Percentiles rank a stretch among this genome's conserved stretches.
Evolutionary conservation across 169 alveolate genomes (phyloP).

Genomic region (Plasmodium chabaudi): DNA sequence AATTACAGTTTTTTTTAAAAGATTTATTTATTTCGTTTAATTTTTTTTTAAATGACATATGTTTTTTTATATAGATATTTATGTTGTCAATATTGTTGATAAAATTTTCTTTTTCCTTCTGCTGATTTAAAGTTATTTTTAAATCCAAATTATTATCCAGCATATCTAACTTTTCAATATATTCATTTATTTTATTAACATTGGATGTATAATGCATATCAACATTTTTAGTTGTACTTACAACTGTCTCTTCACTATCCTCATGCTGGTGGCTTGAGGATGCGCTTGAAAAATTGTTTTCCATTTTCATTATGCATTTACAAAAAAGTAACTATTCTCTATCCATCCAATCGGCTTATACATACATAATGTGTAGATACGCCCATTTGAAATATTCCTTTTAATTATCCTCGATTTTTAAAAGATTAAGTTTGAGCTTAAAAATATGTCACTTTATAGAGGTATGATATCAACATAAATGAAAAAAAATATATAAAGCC

Average conservation of each 20-base stretch:
- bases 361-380: too few species aligned
- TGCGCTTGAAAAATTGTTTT: neutral
- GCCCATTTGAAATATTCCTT: too few species aligned
- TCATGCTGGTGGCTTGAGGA: slow-evolving; percentile 19
- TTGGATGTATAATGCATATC: neutral
- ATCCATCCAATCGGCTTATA: too few species aligned
- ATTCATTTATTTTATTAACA: slow-evolving; percentile 19
- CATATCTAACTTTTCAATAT: slow-evolving; percentile 56
- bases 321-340: too few species aligned
- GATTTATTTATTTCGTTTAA: slow-evolving; percentile 36
- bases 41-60: slow-evolving; percentile 28
- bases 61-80: slow-evolving; percentile 61
- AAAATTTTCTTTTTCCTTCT: slow-evolving; percentile 56
- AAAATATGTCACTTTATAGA: too few species aligned
- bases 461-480: too few species aligned
- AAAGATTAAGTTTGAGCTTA: too few species aligned
- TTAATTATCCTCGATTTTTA: too few species aligned
- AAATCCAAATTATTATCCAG: slow-evolving; percentile 34
- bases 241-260: neutral
- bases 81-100: slow-evolving; percentile 52
- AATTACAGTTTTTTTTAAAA: slow-evolving; percentile 65
- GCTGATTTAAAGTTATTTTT: slow-evolving; percentile 51
- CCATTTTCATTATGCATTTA: too few species aligned
- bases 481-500: too few species aligned
- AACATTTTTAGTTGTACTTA: too few species aligned